Conservation (phyloP, 495 filamentous ascomycete genomes). For the Penicillium psychrofluorescens region DNA sequence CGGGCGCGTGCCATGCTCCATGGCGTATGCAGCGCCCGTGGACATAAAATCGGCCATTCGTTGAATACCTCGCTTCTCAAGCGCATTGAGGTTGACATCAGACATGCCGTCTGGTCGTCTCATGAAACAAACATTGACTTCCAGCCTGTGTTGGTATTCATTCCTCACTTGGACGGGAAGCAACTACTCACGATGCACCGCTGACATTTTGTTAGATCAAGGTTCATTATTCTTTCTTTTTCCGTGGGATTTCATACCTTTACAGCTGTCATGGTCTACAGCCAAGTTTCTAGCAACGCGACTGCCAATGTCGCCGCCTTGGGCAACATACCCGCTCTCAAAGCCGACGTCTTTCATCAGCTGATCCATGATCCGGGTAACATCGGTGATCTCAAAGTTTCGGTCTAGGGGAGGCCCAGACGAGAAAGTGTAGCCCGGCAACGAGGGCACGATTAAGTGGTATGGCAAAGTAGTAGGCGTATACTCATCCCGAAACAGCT, state of each 20-base stretch:
- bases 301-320: conserved; percentile 63
- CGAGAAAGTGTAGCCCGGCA: conserved; percentile 58
- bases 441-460: conserved; percentile 57
- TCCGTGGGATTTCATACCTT: conserved; percentile 20
- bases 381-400: conserved; percentile 36
- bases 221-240: neutral
- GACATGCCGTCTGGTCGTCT: conserved; percentile 52
- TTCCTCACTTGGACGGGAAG: neutral
- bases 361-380: conserved; percentile 43
- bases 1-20: conserved; percentile 52
- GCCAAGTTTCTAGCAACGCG: conserved; percentile 38
- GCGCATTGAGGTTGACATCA: conserved; percentile 33
- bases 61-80: conserved; percentile 27
- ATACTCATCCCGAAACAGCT: conserved; percentile 43
- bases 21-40: conserved; percentile 44
- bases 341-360: conserved; percentile 58
- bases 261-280: conserved; percentile 33
- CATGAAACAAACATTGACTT: conserved; percentile 34
- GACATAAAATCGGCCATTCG: conserved; percentile 23
- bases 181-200: conserved; percentile 25
- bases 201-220: conserved; percentile 11
- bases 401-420: conserved; percentile 40
- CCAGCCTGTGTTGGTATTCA: neutral
- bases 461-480: conserved; percentile 50
- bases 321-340: conserved; percentile 50